Percentiles rank a stretch among this genome's conserved stretches.
These are phyloP conservation scores for Euphorbia peplus DNA, from an alignment of 345 rosid genomes.

Conservation along the genomic window DNA sequence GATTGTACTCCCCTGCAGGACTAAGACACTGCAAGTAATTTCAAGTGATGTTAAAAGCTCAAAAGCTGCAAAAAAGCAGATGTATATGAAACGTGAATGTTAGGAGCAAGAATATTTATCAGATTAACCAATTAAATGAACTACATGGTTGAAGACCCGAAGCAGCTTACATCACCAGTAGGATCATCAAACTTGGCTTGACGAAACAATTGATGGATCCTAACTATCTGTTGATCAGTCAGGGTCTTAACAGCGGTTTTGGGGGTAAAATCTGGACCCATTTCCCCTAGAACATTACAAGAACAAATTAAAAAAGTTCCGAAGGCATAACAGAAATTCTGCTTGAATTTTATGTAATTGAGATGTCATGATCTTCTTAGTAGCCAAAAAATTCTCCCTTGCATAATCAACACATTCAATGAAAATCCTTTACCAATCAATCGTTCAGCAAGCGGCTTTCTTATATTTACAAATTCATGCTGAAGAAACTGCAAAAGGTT, in stretches of 20 bases:
- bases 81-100: neutral
- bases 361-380: neutral
- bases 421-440: conserved; percentile 58
- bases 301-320: conserved; percentile 9
- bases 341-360: neutral
- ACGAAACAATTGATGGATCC: conserved; percentile 94
- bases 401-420: neutral
- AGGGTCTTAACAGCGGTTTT: conserved; percentile 78
- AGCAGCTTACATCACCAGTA: conserved; percentile 81
- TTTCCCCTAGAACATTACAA: conserved; percentile 57
- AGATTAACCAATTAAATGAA: neutral
- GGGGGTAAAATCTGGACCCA: conserved; percentile 89
- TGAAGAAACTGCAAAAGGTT: conserved; percentile 86
- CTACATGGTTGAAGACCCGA: conserved; percentile 10
- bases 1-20: conserved; percentile 98
- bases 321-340: conserved; percentile 8
- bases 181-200: conserved; percentile 99
- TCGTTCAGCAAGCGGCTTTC: conserved; percentile 72
- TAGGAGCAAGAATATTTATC: neutral
- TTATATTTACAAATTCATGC: conserved; percentile 90
- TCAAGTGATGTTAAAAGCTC: conserved; percentile 6
- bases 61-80: conserved; percentile 2
- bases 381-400: neutral
- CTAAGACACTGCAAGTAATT: conserved; percentile 73
- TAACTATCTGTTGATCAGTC: conserved; percentile 87